Base-by-base conservation (phyloP, 345 rosid species). In the Abelmoschus esculentus region DNA sequence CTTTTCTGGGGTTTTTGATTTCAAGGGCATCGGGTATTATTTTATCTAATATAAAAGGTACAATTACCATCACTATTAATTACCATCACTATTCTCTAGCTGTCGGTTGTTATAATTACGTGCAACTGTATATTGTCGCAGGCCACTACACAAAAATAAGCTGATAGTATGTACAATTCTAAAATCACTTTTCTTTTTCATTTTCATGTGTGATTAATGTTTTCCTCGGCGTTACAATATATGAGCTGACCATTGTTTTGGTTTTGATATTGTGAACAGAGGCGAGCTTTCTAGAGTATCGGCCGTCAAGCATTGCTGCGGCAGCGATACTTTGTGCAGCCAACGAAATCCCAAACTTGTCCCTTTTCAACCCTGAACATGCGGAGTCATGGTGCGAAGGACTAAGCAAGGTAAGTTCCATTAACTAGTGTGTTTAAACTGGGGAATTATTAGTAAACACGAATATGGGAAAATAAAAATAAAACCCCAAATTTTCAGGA, bases 351-450 rank as follows among this genome's bases (percentile, higher is more conserved):
- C 99, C 97, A 58, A 86, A 82, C 62, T 74, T 91, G 79, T 79
- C 96, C 3, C 87, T 87, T 50, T 73, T 68, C 68, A 82, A 79
- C 71, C 92, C 89, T 0, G 96, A 90, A 58, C 80, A 78, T 55
- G 96, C 92, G 22, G 96, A 95, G 82, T 82, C 90, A 18, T 95
- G 97, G 99, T 95, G 97, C 70, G 87, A 86, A 31, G 99, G 99
- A 67, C 81, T 95, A 74, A 83, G 88, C 87, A 91, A 91, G 77
- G 99, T 93, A 88, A 76, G 83, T 22, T 56, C 55, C 57, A 15
- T 42, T 63, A 42, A 40, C 31, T 1, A 42, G 13, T 9, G 13
- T 9, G 46, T 42, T 42, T 2, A 42, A 42, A 42, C 46, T 22
- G 1, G 3, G 46, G 13, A 42, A 42, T 42, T 42, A 42, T 3